Evolutionary conservation across 2,329 filamentous ascomycete genomes (phyloP).

Genomic region (Colletotrichum sp.): DNA sequence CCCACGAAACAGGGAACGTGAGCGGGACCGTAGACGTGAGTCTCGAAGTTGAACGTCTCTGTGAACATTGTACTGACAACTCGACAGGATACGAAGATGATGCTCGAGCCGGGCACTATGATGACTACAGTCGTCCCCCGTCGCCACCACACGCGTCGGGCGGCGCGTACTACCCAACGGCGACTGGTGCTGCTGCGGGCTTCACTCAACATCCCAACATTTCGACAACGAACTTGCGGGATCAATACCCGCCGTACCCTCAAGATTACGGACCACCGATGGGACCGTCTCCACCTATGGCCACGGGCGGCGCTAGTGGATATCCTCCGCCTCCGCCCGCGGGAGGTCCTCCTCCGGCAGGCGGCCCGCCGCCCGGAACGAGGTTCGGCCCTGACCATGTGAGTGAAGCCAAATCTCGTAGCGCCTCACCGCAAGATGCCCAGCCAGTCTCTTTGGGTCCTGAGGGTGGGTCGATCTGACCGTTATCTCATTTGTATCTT

Average conservation of each 20-base stretch:
- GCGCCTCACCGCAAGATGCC: conserved; percentile 20
- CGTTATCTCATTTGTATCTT: conserved; percentile 14
- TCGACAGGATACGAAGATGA: conserved; percentile 40
- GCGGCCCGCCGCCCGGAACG: conserved; percentile 19
- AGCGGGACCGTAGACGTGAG: conserved; percentile 37
- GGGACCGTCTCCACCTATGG: conserved; percentile 26
- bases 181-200: conserved; percentile 22
- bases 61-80: conserved; percentile 13
- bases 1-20: conserved; percentile 27
- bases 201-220: conserved; percentile 43
- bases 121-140: conserved; percentile 39
- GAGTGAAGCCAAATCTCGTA: conserved; percentile 38
- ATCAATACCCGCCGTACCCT: conserved; percentile 44
- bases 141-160: conserved; percentile 57
- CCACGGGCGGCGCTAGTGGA: conserved; percentile 21
- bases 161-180: conserved; percentile 51
- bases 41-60: neutral
- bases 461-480: conserved; percentile 25
- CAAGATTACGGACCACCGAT: conserved; percentile 44
- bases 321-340: conserved; percentile 33
- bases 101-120: conserved; percentile 36
- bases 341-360: conserved; percentile 21
- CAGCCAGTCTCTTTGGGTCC: conserved; percentile 16
- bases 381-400: conserved; percentile 45
- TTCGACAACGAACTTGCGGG: conserved; percentile 32